These are phyloP conservation scores for Entomophthora muscae DNA, from an alignment of 371 early-diverging fungal genomes.

Conservation along the genomic window DNA sequence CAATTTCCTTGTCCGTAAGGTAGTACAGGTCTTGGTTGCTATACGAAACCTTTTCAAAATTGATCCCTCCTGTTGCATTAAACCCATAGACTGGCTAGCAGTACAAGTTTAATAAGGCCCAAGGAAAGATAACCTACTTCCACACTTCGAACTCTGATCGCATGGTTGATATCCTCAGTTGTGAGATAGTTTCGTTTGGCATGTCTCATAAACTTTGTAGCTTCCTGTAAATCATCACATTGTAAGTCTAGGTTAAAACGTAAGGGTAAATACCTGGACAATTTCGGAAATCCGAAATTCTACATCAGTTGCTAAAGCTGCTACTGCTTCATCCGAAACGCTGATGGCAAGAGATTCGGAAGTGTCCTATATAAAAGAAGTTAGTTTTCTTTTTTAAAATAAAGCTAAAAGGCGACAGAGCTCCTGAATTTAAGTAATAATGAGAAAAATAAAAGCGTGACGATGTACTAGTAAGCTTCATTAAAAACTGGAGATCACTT, in stretches of 20 bases:
- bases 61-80: slow-evolving; percentile 51
- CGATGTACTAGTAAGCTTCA: too few species aligned
- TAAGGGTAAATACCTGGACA: slow-evolving; percentile 57
- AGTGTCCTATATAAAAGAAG: not conserved
- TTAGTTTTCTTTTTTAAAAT: too few species aligned
- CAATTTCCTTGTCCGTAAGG: slow-evolving; percentile 94
- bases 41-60: slow-evolving; percentile 48
- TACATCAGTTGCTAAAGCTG: slow-evolving; percentile 84
- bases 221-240: slow-evolving; percentile 40
- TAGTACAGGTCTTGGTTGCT: slow-evolving; percentile 64
- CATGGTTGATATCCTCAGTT: slow-evolving; percentile 90
- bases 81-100: slow-evolving; percentile 88
- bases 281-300: slow-evolving; percentile 95
- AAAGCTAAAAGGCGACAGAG: too few species aligned
- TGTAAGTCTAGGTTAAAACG: too few species aligned
- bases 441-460: too few species aligned
- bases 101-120: too few species aligned
- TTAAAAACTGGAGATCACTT: too few species aligned
- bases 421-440: too few species aligned
- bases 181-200: slow-evolving; percentile 74
- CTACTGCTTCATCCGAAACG: not conserved
- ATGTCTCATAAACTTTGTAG: slow-evolving; percentile 96
- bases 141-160: slow-evolving; percentile 86
- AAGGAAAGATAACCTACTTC: slow-evolving; percentile 58
- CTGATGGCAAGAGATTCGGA: not conserved